Conservation (phyloP, 306 rosid species). For the Quercus robur region DNA sequence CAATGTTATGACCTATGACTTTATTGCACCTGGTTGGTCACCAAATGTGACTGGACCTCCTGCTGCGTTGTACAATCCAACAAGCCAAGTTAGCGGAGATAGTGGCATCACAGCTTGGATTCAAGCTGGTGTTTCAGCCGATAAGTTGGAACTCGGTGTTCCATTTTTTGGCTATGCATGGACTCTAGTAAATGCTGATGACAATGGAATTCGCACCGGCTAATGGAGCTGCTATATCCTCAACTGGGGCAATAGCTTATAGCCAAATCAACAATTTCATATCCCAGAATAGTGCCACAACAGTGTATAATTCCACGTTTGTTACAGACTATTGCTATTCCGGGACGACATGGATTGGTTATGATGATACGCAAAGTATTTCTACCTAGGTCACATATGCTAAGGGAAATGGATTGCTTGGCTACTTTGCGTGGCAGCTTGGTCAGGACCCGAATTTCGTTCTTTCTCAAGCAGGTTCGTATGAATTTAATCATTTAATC, state of each 20-base stretch:
- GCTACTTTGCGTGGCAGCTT: constrained; percentile 42
- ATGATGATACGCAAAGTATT: constrained; percentile 31
- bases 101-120: constrained; percentile 17
- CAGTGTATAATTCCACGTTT: constrained; percentile 7
- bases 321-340: constrained; percentile 28
- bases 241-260: constrained; percentile 7
- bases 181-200: neutral
- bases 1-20: constrained; percentile 41
- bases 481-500: neutral
- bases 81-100: constrained; percentile 8
- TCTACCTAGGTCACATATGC: constrained; percentile 32
- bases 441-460: constrained; percentile 4
- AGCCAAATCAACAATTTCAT: constrained; percentile 14
- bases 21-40: constrained; percentile 32
- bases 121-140: constrained; percentile 18
- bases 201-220: constrained; percentile 28
- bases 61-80: constrained; percentile 21
- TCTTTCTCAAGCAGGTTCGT: constrained; percentile 16
- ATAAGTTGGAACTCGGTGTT: constrained; percentile 28
- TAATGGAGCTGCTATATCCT: constrained; percentile 20
- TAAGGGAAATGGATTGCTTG: constrained; percentile 27
- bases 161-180: constrained; percentile 39
- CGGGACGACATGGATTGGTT: constrained; percentile 45
- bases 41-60: constrained; percentile 19
- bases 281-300: neutral